Percentiles rank a stretch among this genome's conserved stretches.
phyloP scores from a whole-genome alignment of 2,329 filamentous ascomycete genomes.

The Eurotiales sp. region DNA sequence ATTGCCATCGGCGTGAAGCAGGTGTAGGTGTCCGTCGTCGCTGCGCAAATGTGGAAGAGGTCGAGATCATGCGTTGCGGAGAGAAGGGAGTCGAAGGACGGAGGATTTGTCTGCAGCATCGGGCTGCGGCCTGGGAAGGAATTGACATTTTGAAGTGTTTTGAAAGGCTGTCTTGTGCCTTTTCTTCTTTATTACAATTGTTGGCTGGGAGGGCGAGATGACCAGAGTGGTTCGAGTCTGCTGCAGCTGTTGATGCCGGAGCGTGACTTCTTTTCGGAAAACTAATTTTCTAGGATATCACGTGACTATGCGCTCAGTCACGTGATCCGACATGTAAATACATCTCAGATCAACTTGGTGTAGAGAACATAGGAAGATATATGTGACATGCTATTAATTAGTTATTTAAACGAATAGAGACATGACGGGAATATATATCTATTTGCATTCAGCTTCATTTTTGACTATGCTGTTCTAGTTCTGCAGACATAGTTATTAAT shows the following conservation, averaged over 20 bases:
- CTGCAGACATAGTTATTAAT: constrained; percentile 2
- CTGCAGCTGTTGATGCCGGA: constrained; percentile 11
- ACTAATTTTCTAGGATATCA: constrained; percentile 17
- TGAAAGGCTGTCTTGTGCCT: neutral
- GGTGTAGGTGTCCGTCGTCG: constrained; percentile 24
- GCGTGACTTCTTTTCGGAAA: constrained; percentile 13
- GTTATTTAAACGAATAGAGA: no score
- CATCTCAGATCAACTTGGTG: no score
- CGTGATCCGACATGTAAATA: constrained; percentile 27
- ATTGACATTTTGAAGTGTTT: constrained; percentile 34
- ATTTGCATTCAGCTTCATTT: constrained; percentile 10
- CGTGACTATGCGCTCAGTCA: constrained; percentile 20
- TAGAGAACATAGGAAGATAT: no score
- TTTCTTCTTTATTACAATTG: constrained; percentile 3
- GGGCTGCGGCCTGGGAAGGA: constrained; percentile 37
- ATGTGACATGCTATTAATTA: no score
- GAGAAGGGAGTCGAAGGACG: constrained; percentile 38
- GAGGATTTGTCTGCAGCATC: constrained; percentile 41
- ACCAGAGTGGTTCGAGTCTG: no score
- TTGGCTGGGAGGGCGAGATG: no score
- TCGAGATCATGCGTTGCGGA: constrained; percentile 27
- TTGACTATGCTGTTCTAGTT: neutral
- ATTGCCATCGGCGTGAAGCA: constrained; percentile 73
- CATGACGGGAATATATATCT: neutral
- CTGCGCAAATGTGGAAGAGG: constrained; percentile 32